These are phyloP conservation scores for Hypoxylon rubiginosum DNA, from an alignment of 2,329 filamentous ascomycete species.

Conservation along the genomic window DNA sequence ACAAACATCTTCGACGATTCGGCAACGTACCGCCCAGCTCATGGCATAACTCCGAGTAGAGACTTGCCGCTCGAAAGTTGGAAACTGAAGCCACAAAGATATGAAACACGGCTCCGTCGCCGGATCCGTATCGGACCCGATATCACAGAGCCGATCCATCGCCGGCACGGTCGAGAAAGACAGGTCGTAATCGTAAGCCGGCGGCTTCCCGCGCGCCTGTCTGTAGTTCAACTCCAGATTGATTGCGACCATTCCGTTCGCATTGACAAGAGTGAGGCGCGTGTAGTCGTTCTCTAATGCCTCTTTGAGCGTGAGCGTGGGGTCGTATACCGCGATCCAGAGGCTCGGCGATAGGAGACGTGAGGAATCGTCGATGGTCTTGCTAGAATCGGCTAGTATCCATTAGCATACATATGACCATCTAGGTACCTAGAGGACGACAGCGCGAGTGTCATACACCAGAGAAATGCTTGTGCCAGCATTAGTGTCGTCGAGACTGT, in stretches of 20 bases:
- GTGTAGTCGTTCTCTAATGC: conserved; percentile 26
- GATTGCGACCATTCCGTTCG: conserved; percentile 15
- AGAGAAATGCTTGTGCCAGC: conserved; percentile 19
- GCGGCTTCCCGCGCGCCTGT: conserved; percentile 12
- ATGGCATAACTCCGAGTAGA: conserved; percentile 22
- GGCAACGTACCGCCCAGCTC: conserved; percentile 7
- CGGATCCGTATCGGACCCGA: conserved; percentile 7
- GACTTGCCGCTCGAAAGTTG: conserved; percentile 22
- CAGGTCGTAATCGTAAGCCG: conserved; percentile 22
- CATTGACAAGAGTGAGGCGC: conserved; percentile 17
- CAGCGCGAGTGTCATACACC: conserved; percentile 10
- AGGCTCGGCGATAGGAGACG: conserved; percentile 20
- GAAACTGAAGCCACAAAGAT: conserved; percentile 21
- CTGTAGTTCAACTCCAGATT: conserved; percentile 16
- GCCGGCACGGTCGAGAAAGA: conserved; percentile 7
- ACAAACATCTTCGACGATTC: background rate
- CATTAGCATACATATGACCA: background rate
- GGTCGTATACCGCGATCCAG: conserved; percentile 19
- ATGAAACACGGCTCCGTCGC: conserved; percentile 13
- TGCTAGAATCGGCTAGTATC: conserved; percentile 13
- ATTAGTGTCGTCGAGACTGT: conserved; percentile 17
- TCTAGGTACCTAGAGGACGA: background rate
- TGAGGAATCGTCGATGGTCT: conserved; percentile 16
- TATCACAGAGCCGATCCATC: conserved; percentile 8
- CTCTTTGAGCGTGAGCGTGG: conserved; percentile 12